Base-by-base conservation (phyloP, 2,329 filamentous ascomycete genomes). In the Penicillium sp. region DNA sequence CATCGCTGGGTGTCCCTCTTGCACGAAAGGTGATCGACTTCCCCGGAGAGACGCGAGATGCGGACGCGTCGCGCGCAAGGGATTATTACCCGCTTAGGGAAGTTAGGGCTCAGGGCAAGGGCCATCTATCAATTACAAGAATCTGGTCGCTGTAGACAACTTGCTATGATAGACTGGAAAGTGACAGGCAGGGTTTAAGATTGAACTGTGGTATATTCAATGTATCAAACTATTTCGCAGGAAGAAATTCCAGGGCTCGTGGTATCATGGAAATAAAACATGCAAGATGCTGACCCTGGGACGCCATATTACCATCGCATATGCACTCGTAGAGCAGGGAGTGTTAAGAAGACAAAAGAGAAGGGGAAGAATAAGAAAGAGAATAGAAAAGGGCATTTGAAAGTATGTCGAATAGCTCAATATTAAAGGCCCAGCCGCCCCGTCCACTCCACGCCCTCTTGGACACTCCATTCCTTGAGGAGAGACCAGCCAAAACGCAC, bases 391-490 rank as follows among this genome's bases (percentile, higher is more conserved):
- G 25, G 25, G n/a, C 22, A 6, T 6, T 23, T 23, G 25, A 9
- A 13, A 14, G 8, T 17, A 22, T 5, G 15, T 15, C 15, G 28
- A 13, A 14, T 16, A 30, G 28, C 15, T 13, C 7, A 32, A 17
- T 6, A 32, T 60, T 54, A 70, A 48, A 69, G 51, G 42, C 54
- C 58, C 36, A 69, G 55, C 30, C 60, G 61, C 30, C 61, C 60
- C 40, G 60, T 59, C 68, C 66, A 72, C 7, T 65, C 59, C 11
- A 73, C 55, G 10, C 59, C 61, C 55, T 74, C 67, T 37, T 62
- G 68, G 35, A 56, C 53, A 31, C 65, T 66, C 66, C 69, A 75
- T 41, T 72, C 67, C 12, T 57, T 58, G 42, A 75, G 47, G 28
- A 72, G 56, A n/a, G 55, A 54, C 45, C 60, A 59, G 6, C 64